A percentile compares a stretch with the other conserved stretches of the same genome.
Conservation (phyloP, 2,329 filamentous ascomycete genomes). For the Fonsecaea erecta region DNA sequence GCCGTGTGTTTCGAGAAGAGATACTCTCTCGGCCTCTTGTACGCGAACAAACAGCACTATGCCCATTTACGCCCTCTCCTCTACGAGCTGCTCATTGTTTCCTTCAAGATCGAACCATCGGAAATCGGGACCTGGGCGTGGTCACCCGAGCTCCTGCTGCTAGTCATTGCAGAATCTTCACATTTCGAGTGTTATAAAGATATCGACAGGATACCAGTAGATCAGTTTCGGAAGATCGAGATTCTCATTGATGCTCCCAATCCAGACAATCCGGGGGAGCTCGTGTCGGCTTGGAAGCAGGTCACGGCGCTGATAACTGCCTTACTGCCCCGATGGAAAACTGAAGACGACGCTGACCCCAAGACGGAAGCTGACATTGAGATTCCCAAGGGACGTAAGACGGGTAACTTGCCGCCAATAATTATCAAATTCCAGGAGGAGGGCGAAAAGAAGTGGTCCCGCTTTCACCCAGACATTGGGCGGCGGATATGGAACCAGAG, state of each 20-base stretch:
- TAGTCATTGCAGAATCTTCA: neutral
- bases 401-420: neutral
- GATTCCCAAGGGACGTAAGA: neutral
- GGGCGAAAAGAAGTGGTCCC: neutral
- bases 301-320: neutral
- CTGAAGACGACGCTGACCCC: neutral
- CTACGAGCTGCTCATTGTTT: neutral
- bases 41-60: neutral
- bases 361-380: neutral
- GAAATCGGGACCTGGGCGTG: neutral
- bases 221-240: conserved; percentile 1
- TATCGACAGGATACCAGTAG: conserved; percentile 5
- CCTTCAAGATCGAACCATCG: conserved; percentile 6
- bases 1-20: neutral
- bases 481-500: conserved; percentile 1
- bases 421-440: neutral
- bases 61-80: neutral
- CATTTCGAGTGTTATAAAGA: neutral
- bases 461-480: neutral
- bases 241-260: conserved; percentile 1
- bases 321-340: conserved; percentile 5
- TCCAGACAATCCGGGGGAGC: neutral
- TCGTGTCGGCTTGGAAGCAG: neutral
- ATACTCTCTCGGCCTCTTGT: neutral
- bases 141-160: neutral